Conservation (phyloP, 2,329 filamentous ascomycete genomes). For the Fonsecaea multimorphosa region DNA sequence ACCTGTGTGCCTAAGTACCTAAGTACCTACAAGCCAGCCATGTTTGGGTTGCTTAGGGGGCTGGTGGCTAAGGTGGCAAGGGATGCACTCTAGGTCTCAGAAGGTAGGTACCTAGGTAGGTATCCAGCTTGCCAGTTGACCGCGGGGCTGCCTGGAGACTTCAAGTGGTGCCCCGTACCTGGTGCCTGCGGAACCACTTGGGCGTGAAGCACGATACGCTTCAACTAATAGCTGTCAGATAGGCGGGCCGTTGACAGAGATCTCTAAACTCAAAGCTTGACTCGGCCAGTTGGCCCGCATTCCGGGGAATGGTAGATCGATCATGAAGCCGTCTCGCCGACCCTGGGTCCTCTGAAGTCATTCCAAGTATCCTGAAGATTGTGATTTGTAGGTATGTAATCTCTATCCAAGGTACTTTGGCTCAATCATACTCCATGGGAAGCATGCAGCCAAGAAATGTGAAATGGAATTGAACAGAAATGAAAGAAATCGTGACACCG, state of each 20-base stretch:
- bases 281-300: background rate
- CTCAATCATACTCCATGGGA: background rate
- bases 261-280: background rate
- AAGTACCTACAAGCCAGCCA: too few species aligned
- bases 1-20: too few species aligned
- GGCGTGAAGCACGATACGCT: too few species aligned
- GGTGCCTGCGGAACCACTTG: too few species aligned
- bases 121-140: too few species aligned
- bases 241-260: background rate
- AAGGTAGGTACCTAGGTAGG: too few species aligned
- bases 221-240: too few species aligned
- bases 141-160: too few species aligned
- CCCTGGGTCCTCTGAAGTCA: background rate
- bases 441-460: background rate
- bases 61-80: too few species aligned
- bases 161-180: too few species aligned
- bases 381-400: background rate
- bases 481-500: background rate
- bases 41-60: too few species aligned
- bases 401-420: background rate
- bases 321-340: background rate
- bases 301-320: background rate
- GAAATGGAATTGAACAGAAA: background rate
- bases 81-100: too few species aligned
- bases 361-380: background rate